Conservation (phyloP, 2,329 filamentous ascomycete genomes). For the Phaeosphaeria sp. region DNA sequence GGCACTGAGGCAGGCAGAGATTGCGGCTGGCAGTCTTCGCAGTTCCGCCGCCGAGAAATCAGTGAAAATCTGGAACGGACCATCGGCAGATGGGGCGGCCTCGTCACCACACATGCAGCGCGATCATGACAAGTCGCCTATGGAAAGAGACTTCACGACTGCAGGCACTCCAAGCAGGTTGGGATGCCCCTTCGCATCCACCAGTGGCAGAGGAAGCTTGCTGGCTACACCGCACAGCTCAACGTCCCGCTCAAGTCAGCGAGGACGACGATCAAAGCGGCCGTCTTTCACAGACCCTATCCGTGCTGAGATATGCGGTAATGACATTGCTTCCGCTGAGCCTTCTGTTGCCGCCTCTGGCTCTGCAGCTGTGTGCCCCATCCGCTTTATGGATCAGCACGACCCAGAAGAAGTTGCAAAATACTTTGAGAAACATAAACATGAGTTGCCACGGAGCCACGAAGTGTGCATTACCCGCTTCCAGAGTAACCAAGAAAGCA, state of each 20-base stretch:
- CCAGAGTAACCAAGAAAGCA: constrained; percentile 83
- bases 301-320: constrained; percentile 49
- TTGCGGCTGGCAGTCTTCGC: constrained; percentile 36
- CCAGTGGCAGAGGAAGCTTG: constrained; percentile 53
- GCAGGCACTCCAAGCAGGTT: constrained; percentile 80
- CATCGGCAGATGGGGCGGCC: constrained; percentile 38
- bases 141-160: constrained; percentile 92
- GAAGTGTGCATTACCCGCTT: constrained; percentile 91
- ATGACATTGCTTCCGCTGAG: constrained; percentile 55
- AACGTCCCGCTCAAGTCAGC: constrained; percentile 45
- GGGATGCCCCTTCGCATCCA: constrained; percentile 77
- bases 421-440: constrained; percentile 94
- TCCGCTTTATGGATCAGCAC: constrained; percentile 90
- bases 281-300: constrained; percentile 53
- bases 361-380: constrained; percentile 77
- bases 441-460: constrained; percentile 91
- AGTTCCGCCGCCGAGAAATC: constrained; percentile 29
- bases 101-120: constrained; percentile 30
- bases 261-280: constrained; percentile 47
- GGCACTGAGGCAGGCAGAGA: constrained; percentile 44
- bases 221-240: constrained; percentile 52
- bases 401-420: constrained; percentile 90
- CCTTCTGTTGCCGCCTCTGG: constrained; percentile 49
- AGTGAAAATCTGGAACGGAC: constrained; percentile 52
- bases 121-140: constrained; percentile 49